Base-by-base conservation (phyloP, 2,329 filamentous ascomycete species). In the Colletotrichum eleusines region DNA sequence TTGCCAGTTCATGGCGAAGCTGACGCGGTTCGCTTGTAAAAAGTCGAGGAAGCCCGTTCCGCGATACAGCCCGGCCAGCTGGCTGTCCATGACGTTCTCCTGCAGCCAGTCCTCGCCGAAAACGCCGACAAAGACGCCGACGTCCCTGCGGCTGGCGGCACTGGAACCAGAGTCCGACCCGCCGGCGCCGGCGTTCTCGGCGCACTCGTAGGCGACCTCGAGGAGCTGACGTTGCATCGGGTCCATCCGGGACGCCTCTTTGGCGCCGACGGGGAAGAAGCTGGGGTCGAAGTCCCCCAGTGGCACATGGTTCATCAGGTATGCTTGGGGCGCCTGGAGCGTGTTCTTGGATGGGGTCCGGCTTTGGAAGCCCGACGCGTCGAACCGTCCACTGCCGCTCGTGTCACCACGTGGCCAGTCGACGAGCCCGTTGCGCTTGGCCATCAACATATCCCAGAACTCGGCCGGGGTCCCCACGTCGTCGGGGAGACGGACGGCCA, bases 151-250 rank as follows among this genome's bases (percentile, higher is more conserved):
- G 38, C n/a, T n/a, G n/a, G 12, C 2, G 38, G 35, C 35, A 11
- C 3, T 3, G 9, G 33, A 8, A 5, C 12, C 35, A 9, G 7
- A 12, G 12, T 2, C 7, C 35, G 9, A 2, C 35, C 35, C 38
- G 2, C 38, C 60, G 33, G 75, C 73, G 11, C 77, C 78, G 4
- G 76, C 76, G 42, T 74, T 71, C 58, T 79, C 78, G 20, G 79
- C 70, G 33, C 75, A 76, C 64, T 81, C 79, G n/a, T 74, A 76
- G 16, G 75, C 74, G 1, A 81, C 76, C 66, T 82, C 77, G 3
- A 80, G 70, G 12, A 79, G 62, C 20, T 77, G 72, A 0, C 78
- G 68, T 61, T 80, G 80, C 54, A 79, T 77, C 4, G 80, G 80
- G 53, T 82, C 80, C 54, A 73, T 46, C 12, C 53, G 63, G 1